Percentiles rank a stretch among this genome's conserved stretches.
These are phyloP conservation scores for Naegleria gruberi DNA, from an alignment of 208 protist species.

Conservation along the genomic window DNA sequence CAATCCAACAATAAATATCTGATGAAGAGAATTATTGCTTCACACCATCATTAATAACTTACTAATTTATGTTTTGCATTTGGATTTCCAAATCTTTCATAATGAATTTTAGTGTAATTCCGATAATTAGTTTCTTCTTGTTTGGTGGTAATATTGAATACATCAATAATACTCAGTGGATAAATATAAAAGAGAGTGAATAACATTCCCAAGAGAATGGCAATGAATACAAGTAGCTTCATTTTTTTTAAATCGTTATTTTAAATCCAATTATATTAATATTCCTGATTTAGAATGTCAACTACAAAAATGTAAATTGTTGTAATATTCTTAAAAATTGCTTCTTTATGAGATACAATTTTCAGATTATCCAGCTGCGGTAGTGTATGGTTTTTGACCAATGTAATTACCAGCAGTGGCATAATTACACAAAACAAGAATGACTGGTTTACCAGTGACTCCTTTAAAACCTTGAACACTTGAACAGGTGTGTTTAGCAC, in stretches of 20 bases:
- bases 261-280: too few relatives aligned
- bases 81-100: not conserved
- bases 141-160: not conserved
- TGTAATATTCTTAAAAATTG: too few relatives aligned
- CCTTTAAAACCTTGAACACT: not conserved
- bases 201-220: not conserved
- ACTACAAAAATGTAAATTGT: too few relatives aligned
- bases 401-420: not conserved
- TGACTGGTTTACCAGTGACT: too few relatives aligned
- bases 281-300: too few relatives aligned
- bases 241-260: too few relatives aligned
- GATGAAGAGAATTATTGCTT: not conserved
- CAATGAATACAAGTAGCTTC: too few relatives aligned
- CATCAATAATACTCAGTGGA: not conserved
- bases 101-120: not conserved
- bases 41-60: not conserved
- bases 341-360: too few relatives aligned
- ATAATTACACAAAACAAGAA: not conserved
- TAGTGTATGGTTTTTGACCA: not conserved
- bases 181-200: not conserved
- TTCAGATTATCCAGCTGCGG: too few relatives aligned
- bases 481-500: not conserved
- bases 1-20: not conserved
- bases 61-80: not conserved
- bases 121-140: too few relatives aligned